Conservation (phyloP, 345 rosid species). For the Stellera chamaejasme region DNA sequence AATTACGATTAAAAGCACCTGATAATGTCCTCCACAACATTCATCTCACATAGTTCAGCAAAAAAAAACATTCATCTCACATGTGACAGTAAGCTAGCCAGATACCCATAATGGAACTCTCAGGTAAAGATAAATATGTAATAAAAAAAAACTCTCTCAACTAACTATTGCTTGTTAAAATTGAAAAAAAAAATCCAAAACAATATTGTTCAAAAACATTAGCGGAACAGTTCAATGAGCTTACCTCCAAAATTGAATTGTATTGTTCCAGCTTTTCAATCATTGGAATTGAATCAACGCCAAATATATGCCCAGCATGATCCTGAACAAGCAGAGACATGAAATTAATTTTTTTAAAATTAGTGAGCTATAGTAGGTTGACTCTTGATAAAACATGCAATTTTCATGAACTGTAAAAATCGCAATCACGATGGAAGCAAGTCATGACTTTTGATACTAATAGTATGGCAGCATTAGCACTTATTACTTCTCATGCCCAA, state of each 20-base stretch:
- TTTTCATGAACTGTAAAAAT: neutral
- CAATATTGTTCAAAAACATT: neutral
- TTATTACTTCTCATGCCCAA: neutral
- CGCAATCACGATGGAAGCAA: neutral
- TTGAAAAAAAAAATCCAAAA: constrained; percentile 5
- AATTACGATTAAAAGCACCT: too few relatives aligned
- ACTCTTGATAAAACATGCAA: neutral
- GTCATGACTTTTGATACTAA: neutral
- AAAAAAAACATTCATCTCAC: too few relatives aligned
- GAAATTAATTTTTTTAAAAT: constrained; percentile 5
- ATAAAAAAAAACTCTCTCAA: neutral
- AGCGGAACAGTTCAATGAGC: constrained; percentile 13
- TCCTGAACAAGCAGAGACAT: constrained; percentile 41
- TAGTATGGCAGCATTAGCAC: neutral
- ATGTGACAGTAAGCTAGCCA: neutral
- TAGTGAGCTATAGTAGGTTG: neutral
- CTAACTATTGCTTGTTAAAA: too few relatives aligned
- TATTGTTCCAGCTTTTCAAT: constrained; percentile 83
- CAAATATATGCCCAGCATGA: constrained; percentile 92
- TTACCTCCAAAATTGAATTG: constrained; percentile 67
- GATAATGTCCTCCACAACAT: too few relatives aligned
- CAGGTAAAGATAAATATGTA: neutral
- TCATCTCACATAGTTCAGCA: too few relatives aligned
- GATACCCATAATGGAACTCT: neutral
- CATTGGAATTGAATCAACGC: constrained; percentile 83